Conservation (phyloP, 495 filamentous ascomycete genomes). For the Annulohypoxylon bovei region DNA sequence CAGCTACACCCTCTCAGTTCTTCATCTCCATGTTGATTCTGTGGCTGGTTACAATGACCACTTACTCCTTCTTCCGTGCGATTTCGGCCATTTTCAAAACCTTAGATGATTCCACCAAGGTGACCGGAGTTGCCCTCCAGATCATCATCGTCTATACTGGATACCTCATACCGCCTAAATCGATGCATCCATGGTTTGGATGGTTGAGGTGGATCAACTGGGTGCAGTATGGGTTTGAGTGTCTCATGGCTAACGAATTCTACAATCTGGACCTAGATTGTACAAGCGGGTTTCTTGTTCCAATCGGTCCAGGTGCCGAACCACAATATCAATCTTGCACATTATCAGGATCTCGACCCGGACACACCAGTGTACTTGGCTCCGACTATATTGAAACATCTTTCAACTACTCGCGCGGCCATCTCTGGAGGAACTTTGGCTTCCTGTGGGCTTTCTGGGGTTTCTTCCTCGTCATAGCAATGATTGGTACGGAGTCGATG, state of each 20-base stretch:
- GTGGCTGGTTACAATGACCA: constrained; percentile 74
- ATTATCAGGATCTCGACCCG: constrained; percentile 64
- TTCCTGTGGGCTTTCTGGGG: constrained; percentile 73
- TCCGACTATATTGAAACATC: constrained; percentile 62
- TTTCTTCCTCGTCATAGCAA: constrained; percentile 68
- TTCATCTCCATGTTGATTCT: constrained; percentile 76
- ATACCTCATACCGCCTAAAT: constrained; percentile 74
- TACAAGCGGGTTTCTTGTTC: constrained; percentile 53
- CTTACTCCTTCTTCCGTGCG: constrained; percentile 82
- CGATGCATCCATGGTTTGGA: constrained; percentile 73
- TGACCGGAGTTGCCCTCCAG: constrained; percentile 73
- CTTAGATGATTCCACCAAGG: constrained; percentile 74
- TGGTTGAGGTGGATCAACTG: constrained; percentile 44
- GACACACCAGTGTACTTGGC: constrained; percentile 57
- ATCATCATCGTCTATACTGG: constrained; percentile 78
- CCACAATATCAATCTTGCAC: constrained; percentile 64
- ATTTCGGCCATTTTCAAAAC: constrained; percentile 63
- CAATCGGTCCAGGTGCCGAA: constrained; percentile 40
- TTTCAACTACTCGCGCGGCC: constrained; percentile 64
- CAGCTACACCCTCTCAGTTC: constrained; percentile 78
- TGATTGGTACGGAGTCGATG: constrained; percentile 73
- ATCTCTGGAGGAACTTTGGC: constrained; percentile 78
- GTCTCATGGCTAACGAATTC: constrained; percentile 79
- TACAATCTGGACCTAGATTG: constrained; percentile 64
- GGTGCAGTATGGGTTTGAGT: constrained; percentile 63